A percentile compares a stretch with the other conserved stretches of the same genome.
phyloP scores from a whole-genome alignment of 2,329 filamentous ascomycete species.

The Xylariomycetidae sp. region DNA sequence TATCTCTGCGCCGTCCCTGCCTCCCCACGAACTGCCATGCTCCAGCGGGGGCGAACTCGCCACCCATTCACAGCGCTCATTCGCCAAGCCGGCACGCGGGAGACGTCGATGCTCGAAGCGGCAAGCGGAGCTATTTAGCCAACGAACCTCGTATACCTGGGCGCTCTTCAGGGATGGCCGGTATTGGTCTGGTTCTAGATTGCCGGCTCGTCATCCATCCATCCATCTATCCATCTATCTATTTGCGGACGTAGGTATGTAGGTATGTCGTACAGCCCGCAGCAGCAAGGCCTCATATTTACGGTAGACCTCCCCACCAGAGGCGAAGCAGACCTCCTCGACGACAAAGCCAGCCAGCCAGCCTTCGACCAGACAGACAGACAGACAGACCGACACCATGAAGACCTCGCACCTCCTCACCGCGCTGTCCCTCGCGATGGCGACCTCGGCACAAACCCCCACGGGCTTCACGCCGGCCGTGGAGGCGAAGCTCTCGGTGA shows the following conservation, averaged over 20 bases:
- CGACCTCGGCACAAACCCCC: constrained; percentile 20
- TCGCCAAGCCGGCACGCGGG: constrained; percentile 14
- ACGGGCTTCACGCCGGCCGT: constrained; percentile 21
- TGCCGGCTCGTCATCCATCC: constrained; percentile 3
- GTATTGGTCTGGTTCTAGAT: constrained; percentile 10
- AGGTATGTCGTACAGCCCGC: constrained; percentile 6
- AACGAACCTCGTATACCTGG: constrained; percentile 5
- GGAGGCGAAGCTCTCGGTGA: constrained; percentile 21
- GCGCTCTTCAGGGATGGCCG: not conserved
- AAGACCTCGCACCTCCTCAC: constrained; percentile 16
- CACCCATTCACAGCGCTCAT: too few species aligned
- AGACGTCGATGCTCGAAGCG: too few species aligned
- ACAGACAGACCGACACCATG: constrained; percentile 14
- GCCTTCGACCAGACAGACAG: too few species aligned
- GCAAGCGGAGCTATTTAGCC: constrained; percentile 16
- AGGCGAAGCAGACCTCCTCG: too few species aligned
- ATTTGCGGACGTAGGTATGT: not conserved
- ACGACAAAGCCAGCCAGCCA: too few species aligned
- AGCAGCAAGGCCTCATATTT: too few species aligned
- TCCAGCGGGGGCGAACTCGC: too few species aligned
- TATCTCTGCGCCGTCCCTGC: too few species aligned
- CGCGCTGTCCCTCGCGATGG: constrained; percentile 12
- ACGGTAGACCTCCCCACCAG: too few species aligned
- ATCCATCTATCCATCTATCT: too few species aligned
- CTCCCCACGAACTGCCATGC: too few species aligned